These are phyloP conservation scores for Cicer arietinum DNA, from an alignment of 306 rosid species.

Conservation along the genomic window DNA sequence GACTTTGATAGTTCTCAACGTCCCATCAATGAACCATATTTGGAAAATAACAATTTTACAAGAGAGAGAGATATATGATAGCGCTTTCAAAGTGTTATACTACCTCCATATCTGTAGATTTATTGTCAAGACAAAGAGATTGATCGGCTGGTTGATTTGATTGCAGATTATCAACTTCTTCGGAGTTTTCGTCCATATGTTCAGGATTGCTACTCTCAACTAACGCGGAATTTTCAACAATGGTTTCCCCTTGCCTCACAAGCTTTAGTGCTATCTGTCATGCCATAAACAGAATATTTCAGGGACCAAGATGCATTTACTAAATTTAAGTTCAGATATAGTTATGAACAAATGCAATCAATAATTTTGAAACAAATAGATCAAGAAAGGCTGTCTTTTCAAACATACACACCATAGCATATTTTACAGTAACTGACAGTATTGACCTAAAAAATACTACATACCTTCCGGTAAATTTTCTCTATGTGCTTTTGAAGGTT, in stretches of 20 bases:
- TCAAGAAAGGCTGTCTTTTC: slow-evolving; percentile 20
- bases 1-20: background rate
- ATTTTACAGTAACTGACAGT: slow-evolving; percentile 1
- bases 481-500: slow-evolving; percentile 97
- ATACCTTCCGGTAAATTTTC: slow-evolving; percentile 93
- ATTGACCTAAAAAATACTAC: slow-evolving; percentile 34
- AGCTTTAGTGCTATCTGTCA: slow-evolving; percentile 92
- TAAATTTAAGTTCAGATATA: slow-evolving; percentile 34
- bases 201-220: slow-evolving; percentile 46
- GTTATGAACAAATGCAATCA: slow-evolving; percentile 22
- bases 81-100: slow-evolving; percentile 24
- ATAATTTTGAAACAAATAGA: background rate
- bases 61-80: slow-evolving; percentile 1
- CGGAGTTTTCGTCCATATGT: slow-evolving; percentile 48
- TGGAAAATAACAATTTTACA: background rate
- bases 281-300: slow-evolving; percentile 46
- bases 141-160: slow-evolving; percentile 52
- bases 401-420: slow-evolving; percentile 8
- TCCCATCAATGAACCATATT: slow-evolving; percentile 18
- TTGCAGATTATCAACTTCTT: slow-evolving; percentile 41
- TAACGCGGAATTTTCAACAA: slow-evolving; percentile 47
- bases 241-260: slow-evolving; percentile 69
- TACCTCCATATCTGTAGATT: slow-evolving; percentile 62
- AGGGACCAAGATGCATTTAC: slow-evolving; percentile 20
- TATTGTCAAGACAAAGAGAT: slow-evolving; percentile 46